phyloP scores from a whole-genome alignment of 1,284 basidiomycete species.

The Vanrija sp. region DNA sequence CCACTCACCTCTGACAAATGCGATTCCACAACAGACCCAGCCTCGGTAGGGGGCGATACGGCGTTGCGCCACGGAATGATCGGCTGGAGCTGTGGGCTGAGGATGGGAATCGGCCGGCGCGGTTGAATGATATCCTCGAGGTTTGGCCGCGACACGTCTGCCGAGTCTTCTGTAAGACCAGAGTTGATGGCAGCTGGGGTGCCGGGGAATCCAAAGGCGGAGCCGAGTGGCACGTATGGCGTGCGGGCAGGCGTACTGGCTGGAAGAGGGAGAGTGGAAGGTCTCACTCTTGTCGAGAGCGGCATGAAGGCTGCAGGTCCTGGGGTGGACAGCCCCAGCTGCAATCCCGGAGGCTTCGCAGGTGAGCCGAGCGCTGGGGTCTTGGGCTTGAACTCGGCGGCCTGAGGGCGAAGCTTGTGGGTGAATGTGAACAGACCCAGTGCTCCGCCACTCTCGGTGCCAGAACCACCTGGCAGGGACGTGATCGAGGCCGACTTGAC shows the following conservation, averaged over 20 bases:
- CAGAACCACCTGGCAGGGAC: too few species aligned
- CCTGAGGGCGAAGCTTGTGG: conserved; percentile 9
- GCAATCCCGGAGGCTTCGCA: too few species aligned
- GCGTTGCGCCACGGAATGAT: background rate
- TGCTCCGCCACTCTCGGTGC: background rate
- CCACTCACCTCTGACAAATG: too few species aligned
- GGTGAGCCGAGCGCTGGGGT: background rate
- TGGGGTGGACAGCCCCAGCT: too few species aligned
- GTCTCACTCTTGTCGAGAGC: background rate
- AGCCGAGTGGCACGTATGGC: background rate
- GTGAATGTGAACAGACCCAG: conserved; percentile 17
- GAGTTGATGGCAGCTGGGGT: background rate
- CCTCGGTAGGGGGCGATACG: too few species aligned
- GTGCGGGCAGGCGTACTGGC: background rate
- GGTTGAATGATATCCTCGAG: conserved; percentile 5
- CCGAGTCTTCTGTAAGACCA: too few species aligned
- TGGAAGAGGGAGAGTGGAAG: background rate
- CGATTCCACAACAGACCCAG: too few species aligned
- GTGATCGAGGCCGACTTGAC: too few species aligned
- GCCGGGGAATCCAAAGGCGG: background rate
- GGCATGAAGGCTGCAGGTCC: background rate
- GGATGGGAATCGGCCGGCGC: background rate
- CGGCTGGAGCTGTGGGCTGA: background rate
- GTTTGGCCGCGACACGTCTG: too few species aligned
- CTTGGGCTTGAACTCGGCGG: conserved; percentile 4